A percentile compares a stretch with the other conserved stretches of the same genome.
Conservation (phyloP, 768 basidiomycete genomes). For the Leucocoprinus sp. region DNA sequence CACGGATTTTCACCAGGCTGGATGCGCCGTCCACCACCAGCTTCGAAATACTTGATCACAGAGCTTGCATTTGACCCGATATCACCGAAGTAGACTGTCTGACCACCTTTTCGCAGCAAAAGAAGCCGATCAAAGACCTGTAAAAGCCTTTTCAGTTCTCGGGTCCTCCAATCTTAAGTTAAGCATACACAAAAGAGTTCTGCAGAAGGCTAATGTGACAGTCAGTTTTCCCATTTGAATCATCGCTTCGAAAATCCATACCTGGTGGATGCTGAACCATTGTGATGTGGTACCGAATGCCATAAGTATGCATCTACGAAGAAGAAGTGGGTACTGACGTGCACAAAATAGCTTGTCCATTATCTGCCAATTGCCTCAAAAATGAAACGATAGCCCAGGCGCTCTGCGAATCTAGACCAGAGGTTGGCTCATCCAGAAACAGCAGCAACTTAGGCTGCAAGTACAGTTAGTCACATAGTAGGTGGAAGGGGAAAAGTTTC, state of each 20-base stretch:
- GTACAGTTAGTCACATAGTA: background rate
- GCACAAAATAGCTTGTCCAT: slow-evolving; percentile 87
- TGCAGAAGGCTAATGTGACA: slow-evolving; percentile 53
- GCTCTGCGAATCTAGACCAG: slow-evolving; percentile 80
- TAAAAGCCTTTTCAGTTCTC: background rate
- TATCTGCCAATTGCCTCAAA: slow-evolving; percentile 65
- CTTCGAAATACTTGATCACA: slow-evolving; percentile 71
- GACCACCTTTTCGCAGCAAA: slow-evolving; percentile 69
- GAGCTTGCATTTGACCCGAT: slow-evolving; percentile 53
- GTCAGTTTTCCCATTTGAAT: background rate
- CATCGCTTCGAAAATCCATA: slow-evolving; percentile 3
- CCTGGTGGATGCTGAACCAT: slow-evolving; percentile 34
- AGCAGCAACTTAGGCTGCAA: slow-evolving; percentile 64
- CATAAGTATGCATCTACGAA: background rate
- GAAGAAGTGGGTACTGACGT: slow-evolving; percentile 41
- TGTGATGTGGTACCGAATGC: background rate
- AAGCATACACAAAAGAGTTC: slow-evolving; percentile 61
- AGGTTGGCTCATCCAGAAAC: slow-evolving; percentile 87
- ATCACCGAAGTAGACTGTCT: slow-evolving; percentile 69
- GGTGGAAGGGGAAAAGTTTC: slow-evolving; percentile 16
- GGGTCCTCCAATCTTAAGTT: background rate
- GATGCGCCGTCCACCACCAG: slow-evolving; percentile 58
- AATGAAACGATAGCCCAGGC: slow-evolving; percentile 80
- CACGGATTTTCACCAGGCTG: slow-evolving; percentile 67
- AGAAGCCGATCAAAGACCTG: slow-evolving; percentile 71